Conservation (phyloP, 1,139 yeast genomes). For the Lodderomyces pseudojiufengensis region DNA sequence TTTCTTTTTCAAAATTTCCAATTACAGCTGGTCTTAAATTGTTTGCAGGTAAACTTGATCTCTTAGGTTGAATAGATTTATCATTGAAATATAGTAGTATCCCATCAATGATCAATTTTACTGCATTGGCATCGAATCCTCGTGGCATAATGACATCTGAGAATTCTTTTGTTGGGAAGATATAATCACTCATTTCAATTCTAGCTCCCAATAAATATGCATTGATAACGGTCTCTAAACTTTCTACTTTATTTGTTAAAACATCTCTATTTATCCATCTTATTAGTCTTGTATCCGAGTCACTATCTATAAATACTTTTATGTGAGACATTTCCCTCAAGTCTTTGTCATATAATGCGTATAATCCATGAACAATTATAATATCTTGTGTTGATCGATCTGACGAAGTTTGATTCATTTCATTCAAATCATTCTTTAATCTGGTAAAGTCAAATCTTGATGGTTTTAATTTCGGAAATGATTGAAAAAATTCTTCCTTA, state of each 20-base stretch:
- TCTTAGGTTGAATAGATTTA: slow-evolving; percentile 15
- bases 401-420: slow-evolving; percentile 2
- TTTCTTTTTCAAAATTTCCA: slow-evolving; percentile 34
- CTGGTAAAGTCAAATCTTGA: slow-evolving; percentile 36
- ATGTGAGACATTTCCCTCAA: slow-evolving; percentile 59
- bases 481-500: slow-evolving; percentile 10
- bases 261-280: slow-evolving; percentile 62
- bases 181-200: slow-evolving; percentile 71
- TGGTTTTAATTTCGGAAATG: slow-evolving; percentile 30
- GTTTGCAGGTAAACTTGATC: slow-evolving; percentile 14
- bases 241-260: slow-evolving; percentile 18
- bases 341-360: slow-evolving; percentile 66
- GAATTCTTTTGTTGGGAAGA: slow-evolving; percentile 69
- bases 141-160: slow-evolving; percentile 84
- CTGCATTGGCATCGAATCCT: slow-evolving; percentile 63
- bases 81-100: slow-evolving; percentile 32
- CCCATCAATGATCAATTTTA: slow-evolving; percentile 73
- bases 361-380: slow-evolving; percentile 70
- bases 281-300: slow-evolving; percentile 77
- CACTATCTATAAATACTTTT: slow-evolving; percentile 79
- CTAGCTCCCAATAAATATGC: slow-evolving; percentile 64
- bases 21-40: slow-evolving; percentile 24
- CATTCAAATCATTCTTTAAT: slow-evolving; percentile 16
- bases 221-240: slow-evolving; percentile 51
- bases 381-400: slow-evolving; percentile 28